Base-by-base conservation (phyloP, 768 basidiomycete genomes). In the Suillus ampliporus region DNA sequence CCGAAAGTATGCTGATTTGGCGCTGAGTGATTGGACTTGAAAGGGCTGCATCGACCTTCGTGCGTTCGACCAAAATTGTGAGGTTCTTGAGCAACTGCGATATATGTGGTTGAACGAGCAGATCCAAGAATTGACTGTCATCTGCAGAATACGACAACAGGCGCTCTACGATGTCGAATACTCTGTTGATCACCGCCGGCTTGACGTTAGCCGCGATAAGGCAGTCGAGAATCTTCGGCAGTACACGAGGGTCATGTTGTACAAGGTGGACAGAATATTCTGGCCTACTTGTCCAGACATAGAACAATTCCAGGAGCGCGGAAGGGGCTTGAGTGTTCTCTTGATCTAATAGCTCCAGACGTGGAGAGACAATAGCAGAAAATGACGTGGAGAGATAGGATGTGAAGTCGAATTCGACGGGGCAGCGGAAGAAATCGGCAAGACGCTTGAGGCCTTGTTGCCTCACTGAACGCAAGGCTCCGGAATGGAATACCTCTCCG, bases 261-360 rank as follows among this genome's bases (percentile, higher is more conserved):
- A 89, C 87, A 31, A 99, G 80, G 72, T 87, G 89, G 10, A 72
- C 71, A n/a, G 84, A 80, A 63, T 88, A 84, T 14, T 86, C 80
- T 2, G 78, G 79, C 19, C 84, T 80, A 17, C 80, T 72, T 0
- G 92, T 86, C 91, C 95, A 96, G 7, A 84, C 78, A 62, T 87
- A 83, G 76, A 97, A 91, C 23, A 98, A 80, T 43, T 97, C 95
- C 47, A 99, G 78, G 19, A 97, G 80, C 0, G 92, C 88, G 0
- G 95, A 97, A 0, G 97, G 95, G 0, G 93, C 84, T 73, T 98
- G 97, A 0, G 91, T 93, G 69, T 96, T 99, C 75, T 99, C 97
- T 47, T 77, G 81, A 63, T 91, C 89, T 28, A 99, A 80, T 4
- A 78, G 74, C 0, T 86, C 78, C 26, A 99, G 81, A 7, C 97